Percentiles rank a stretch among this genome's conserved stretches.
These are phyloP conservation scores for Fusarium sp. DNA, from an alignment of 2,329 filamentous ascomycete genomes.

Conservation along the genomic window DNA sequence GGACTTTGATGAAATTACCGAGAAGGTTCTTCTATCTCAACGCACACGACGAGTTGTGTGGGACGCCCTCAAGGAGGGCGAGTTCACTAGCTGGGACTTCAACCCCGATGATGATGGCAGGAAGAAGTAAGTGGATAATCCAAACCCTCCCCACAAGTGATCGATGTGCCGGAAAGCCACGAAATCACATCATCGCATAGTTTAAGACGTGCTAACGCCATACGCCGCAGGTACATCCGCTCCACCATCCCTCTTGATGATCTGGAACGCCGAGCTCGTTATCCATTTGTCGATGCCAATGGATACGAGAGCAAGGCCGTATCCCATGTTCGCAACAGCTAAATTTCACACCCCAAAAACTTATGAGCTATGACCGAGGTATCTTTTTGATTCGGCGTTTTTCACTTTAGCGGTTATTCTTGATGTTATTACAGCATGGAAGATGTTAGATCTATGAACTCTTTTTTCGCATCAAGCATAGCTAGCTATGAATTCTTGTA, in stretches of 20 bases:
- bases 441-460: conserved; percentile 13
- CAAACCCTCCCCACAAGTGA: conserved; percentile 10
- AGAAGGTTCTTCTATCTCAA: conserved; percentile 79
- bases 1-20: conserved; percentile 82
- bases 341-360: background rate
- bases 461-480: conserved; percentile 27
- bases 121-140: conserved; percentile 62
- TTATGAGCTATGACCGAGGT: conserved; percentile 16
- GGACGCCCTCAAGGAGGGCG: conserved; percentile 79
- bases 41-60: conserved; percentile 82
- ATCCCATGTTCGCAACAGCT: conserved; percentile 46
- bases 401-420: conserved; percentile 20
- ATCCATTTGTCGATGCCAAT: conserved; percentile 69
- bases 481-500: conserved; percentile 24
- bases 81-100: conserved; percentile 86
- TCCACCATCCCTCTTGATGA: conserved; percentile 84
- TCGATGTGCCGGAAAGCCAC: conserved; percentile 5
- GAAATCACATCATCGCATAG: conserved; percentile 41
- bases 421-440: conserved; percentile 17
- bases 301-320: conserved; percentile 59
- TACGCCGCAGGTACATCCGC: conserved; percentile 77
- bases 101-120: conserved; percentile 77
- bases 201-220: conserved; percentile 45
- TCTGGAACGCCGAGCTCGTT: conserved; percentile 79
- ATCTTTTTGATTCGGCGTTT: background rate